These are phyloP conservation scores for Barnettozyma californica DNA, from an alignment of 805 yeast genomes.

Conservation along the genomic window DNA sequence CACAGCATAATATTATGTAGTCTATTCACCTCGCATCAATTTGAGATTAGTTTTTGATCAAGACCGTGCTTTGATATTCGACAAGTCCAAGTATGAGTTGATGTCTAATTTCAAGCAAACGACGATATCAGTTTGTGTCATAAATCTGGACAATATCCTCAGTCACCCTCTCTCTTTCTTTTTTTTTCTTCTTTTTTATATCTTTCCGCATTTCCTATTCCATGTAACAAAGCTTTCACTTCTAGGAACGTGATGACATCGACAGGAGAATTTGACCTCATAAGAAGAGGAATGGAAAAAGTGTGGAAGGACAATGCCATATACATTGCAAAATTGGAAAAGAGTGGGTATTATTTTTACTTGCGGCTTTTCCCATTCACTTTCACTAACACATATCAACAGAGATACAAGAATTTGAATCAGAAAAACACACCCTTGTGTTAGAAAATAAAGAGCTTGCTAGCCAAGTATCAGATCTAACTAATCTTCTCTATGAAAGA, in stretches of 20 bases:
- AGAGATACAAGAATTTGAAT: background rate
- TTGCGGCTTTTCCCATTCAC: background rate
- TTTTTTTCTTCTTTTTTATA: too few species aligned
- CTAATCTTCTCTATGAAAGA: background rate
- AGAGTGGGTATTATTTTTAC: constrained; percentile 1
- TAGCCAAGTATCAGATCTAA: background rate
- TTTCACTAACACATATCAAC: background rate
- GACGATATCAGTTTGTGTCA: too few species aligned
- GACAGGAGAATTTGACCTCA: background rate
- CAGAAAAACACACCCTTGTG: background rate
- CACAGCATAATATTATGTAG: too few species aligned
- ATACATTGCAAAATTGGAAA: background rate
- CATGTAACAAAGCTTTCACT: too few species aligned
- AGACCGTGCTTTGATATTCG: too few species aligned
- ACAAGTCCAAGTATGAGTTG: too few species aligned
- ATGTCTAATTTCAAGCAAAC: too few species aligned
- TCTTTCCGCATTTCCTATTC: too few species aligned
- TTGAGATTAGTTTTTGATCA: too few species aligned
- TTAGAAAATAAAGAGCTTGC: background rate
- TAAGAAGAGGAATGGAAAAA: background rate
- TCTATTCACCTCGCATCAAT: too few species aligned
- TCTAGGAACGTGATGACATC: background rate
- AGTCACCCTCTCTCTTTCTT: too few species aligned
- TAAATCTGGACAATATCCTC: too few species aligned
- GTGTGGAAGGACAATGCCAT: background rate